Conservation (phyloP, 2,329 filamentous ascomycete species). For the Colletotrichum costaricense region DNA sequence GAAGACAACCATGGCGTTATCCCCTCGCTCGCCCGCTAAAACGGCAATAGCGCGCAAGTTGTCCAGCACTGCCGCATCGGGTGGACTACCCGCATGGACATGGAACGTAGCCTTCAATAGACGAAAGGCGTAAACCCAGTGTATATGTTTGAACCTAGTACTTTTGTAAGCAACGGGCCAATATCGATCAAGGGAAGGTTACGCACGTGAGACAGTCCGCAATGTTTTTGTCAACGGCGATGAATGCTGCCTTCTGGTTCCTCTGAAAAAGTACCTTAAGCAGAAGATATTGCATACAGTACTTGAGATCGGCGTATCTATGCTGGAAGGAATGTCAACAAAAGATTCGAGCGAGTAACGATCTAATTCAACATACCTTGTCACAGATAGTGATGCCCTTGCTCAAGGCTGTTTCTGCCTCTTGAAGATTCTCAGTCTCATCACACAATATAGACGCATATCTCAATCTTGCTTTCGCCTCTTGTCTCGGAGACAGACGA, state of each 20-base stretch:
- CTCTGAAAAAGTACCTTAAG: constrained; percentile 77
- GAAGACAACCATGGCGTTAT: constrained; percentile 73
- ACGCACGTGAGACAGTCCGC: constrained; percentile 73
- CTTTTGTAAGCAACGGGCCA: background rate
- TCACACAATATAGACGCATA: constrained; percentile 79
- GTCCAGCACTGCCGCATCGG: constrained; percentile 73
- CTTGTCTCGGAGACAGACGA: constrained; percentile 71
- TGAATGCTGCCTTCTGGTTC: constrained; percentile 79
- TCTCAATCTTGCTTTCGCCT: constrained; percentile 76
- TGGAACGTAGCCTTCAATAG: constrained; percentile 79
- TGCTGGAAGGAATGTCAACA: constrained; percentile 51
- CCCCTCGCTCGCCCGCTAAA: constrained; percentile 69
- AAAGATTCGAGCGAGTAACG: background rate
- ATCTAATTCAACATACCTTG: constrained; percentile 56
- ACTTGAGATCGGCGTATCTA: constrained; percentile 75
- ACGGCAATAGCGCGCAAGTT: constrained; percentile 73
- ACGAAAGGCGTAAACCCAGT: constrained; percentile 83
- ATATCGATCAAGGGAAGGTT: background rate
- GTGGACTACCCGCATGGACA: constrained; percentile 68
- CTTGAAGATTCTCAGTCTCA: constrained; percentile 80
- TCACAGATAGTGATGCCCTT: constrained; percentile 79
- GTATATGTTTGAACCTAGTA: constrained; percentile 70
- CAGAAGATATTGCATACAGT: constrained; percentile 80
- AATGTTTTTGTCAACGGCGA: constrained; percentile 76
- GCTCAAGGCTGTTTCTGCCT: constrained; percentile 77